Percentiles rank a stretch among this genome's conserved stretches.
Evolutionary conservation across 2,329 filamentous ascomycete species (phyloP).

Genomic region (Aspergillus carbonarius): DNA sequence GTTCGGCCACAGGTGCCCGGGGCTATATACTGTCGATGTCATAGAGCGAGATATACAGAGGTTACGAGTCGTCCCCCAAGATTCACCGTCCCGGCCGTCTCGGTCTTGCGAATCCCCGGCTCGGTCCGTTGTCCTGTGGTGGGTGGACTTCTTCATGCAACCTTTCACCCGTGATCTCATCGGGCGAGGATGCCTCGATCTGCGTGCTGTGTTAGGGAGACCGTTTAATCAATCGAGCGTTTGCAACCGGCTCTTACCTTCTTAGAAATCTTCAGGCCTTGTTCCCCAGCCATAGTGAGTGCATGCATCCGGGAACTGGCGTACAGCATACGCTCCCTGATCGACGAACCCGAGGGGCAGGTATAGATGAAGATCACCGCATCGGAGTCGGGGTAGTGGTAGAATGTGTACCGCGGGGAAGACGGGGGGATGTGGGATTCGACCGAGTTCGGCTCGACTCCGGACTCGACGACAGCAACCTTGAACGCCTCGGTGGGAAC

Average conservation of each 20-base stretch:
- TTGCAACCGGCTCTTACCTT: conserved; percentile 41
- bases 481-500: conserved; percentile 55
- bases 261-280: conserved; percentile 58
- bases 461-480: conserved; percentile 48
- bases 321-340: conserved; percentile 67
- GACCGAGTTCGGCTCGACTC: conserved; percentile 47
- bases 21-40: conserved; percentile 9
- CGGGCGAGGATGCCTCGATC: conserved; percentile 60
- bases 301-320: conserved; percentile 58
- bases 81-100: conserved; percentile 59
- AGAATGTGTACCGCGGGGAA: conserved; percentile 63
- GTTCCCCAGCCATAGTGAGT: conserved; percentile 54
- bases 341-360: conserved; percentile 59
- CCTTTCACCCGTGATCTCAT: conserved; percentile 55
- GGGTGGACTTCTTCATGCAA: conserved; percentile 56
- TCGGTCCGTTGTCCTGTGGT: conserved; percentile 47
- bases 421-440: conserved; percentile 49
- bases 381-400: conserved; percentile 51
- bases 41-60: conserved; percentile 4
- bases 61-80: not conserved
- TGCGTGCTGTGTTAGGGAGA: conserved; percentile 27
- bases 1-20: not conserved
- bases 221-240: conserved; percentile 5
- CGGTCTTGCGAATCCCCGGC: conserved; percentile 61
- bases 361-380: conserved; percentile 63